phyloP scores from a whole-genome alignment of 306 rosid genomes.

The Arachis hypogaea region DNA sequence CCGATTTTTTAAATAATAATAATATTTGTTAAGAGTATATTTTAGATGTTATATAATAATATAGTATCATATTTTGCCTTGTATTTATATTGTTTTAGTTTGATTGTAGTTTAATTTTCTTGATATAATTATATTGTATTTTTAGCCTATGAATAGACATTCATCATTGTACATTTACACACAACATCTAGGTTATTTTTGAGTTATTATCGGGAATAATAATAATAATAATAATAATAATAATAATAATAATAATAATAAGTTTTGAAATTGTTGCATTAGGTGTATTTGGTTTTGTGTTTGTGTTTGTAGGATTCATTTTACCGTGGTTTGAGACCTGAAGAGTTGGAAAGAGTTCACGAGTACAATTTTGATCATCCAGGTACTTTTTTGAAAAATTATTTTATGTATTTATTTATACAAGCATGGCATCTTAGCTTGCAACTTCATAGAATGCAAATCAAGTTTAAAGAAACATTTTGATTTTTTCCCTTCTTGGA shows the following conservation, averaged over 20 bases:
- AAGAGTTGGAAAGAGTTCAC: slow-evolving; percentile 70
- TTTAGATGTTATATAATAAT: no score
- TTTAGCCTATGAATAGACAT: no score
- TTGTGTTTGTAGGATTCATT: slow-evolving; percentile 68
- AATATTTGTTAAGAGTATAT: no score
- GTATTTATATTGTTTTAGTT: no score
- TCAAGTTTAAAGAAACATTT: neutral
- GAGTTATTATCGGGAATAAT: no score
- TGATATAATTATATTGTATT: no score
- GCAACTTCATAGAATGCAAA: neutral
- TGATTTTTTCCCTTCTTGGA: neutral
- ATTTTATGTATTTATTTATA: neutral
- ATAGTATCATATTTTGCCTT: no score
- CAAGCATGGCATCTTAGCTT: neutral
- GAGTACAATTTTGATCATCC: slow-evolving; percentile 99
- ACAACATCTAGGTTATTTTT: no score
- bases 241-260: no score
- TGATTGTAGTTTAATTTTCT: no score
- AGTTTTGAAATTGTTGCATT: neutral
- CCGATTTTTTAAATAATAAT: neutral
- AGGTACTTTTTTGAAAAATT: slow-evolving; percentile 47
- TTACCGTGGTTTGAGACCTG: slow-evolving; percentile 93
- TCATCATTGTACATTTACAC: no score
- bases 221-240: no score
- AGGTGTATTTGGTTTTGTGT: neutral